phyloP scores from a whole-genome alignment of 2,329 filamentous ascomycete species.

The Diplodia corticola region DNA sequence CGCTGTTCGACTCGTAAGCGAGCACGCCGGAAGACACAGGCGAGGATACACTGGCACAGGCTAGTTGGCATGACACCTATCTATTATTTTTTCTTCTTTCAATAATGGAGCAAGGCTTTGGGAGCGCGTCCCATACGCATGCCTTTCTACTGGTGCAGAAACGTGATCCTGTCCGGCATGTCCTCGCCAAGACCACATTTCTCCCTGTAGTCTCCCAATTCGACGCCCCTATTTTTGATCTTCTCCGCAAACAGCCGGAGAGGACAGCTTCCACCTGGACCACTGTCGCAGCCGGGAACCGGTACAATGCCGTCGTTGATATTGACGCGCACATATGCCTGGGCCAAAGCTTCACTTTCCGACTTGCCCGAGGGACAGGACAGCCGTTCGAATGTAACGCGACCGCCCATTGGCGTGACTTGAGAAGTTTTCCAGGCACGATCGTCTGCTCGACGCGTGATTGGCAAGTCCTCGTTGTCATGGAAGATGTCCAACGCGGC shows the following conservation, averaged over 20 bases:
- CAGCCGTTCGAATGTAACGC: constrained; percentile 57
- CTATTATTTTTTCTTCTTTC: background rate
- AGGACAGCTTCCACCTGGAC: constrained; percentile 52
- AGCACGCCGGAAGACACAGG: constrained; percentile 6
- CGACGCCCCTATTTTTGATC: constrained; percentile 43
- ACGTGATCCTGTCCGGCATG: constrained; percentile 47
- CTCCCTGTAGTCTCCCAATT: constrained; percentile 51
- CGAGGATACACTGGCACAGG: constrained; percentile 5
- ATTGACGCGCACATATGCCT: constrained; percentile 52
- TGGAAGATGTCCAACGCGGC: constrained; percentile 54
- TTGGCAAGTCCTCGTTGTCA: constrained; percentile 48
- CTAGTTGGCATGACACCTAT: background rate
- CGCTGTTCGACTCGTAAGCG: constrained; percentile 8
- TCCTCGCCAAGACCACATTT: constrained; percentile 49
- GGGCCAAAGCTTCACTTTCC: constrained; percentile 13
- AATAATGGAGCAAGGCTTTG: background rate
- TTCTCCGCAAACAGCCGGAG: constrained; percentile 46
- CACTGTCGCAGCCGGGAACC: constrained; percentile 49
- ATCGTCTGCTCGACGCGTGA: constrained; percentile 44
- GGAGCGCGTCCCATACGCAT: background rate
- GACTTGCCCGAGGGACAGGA: constrained; percentile 37
- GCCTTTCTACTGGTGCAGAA: constrained; percentile 48
- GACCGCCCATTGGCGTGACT: constrained; percentile 59
- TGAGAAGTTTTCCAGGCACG: constrained; percentile 58
- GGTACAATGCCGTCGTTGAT: constrained; percentile 59